phyloP scores from a whole-genome alignment of 2,329 filamentous ascomycete genomes.

The Aulographum hederae region DNA sequence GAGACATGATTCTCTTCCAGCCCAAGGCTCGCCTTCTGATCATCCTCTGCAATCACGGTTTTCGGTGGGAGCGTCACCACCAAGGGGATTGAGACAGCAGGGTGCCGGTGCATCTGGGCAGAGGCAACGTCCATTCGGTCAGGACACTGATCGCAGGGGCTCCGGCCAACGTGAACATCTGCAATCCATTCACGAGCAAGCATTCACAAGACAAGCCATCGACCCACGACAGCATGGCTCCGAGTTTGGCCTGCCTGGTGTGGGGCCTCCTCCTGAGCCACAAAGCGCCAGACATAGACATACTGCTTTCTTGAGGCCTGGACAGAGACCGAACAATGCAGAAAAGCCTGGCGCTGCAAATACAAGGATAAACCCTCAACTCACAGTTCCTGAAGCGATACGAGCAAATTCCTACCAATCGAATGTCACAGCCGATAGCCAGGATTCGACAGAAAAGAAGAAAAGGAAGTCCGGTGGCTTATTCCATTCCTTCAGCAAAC shows the following conservation, averaged over 20 bases:
- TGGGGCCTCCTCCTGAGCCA: not conserved
- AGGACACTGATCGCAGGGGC: no score
- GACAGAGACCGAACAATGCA: no score
- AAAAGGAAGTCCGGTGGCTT: conserved; percentile 1
- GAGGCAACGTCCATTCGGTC: not conserved
- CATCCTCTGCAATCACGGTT: no score
- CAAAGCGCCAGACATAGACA: no score
- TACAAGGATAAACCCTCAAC: not conserved
- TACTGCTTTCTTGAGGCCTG: no score
- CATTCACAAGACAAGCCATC: not conserved
- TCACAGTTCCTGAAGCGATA: not conserved
- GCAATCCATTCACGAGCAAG: not conserved
- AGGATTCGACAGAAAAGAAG: not conserved
- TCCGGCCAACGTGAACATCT: not conserved
- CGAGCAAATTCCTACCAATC: not conserved
- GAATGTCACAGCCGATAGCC: not conserved
- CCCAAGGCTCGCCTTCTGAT: no score
- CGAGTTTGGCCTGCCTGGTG: not conserved
- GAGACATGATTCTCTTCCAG: no score
- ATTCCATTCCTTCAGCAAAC: not conserved
- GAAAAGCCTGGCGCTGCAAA: not conserved
- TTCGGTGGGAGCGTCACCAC: no score
- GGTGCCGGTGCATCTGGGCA: conserved; percentile 1
- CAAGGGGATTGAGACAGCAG: no score
- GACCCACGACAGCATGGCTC: not conserved